phyloP scores from a whole-genome alignment of 352 stramenopile species.

The Pythium biforme region DNA sequence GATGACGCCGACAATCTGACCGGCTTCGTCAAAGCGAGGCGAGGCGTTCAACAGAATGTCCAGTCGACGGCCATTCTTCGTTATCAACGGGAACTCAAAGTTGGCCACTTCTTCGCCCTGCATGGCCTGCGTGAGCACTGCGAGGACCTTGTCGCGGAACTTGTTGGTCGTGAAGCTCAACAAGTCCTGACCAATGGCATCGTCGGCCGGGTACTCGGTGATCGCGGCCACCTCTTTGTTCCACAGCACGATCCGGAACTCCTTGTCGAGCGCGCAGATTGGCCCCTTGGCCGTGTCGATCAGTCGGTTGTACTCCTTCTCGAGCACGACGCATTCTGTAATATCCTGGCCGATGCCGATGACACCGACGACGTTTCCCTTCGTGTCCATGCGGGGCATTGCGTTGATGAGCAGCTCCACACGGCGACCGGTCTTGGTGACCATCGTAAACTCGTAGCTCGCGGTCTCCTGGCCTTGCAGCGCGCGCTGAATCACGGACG shows the following conservation, averaged over 20 bases:
- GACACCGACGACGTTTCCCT: constrained; percentile 63
- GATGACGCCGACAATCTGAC: constrained; percentile 73
- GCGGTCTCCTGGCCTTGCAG: constrained; percentile 64
- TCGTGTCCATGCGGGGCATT: constrained; percentile 59
- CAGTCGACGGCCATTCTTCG: constrained; percentile 60
- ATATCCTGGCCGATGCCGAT: constrained; percentile 86
- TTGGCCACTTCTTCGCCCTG: constrained; percentile 68
- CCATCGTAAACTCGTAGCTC: constrained; percentile 81
- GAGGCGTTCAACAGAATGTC: constrained; percentile 84
- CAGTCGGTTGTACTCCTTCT: constrained; percentile 78
- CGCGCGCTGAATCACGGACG: constrained; percentile 66
- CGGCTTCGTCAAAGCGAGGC: constrained; percentile 64
- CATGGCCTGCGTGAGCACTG: constrained; percentile 67
- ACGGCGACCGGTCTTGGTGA: constrained; percentile 73
- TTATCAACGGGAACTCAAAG: constrained; percentile 85
- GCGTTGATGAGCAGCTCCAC: constrained; percentile 82
- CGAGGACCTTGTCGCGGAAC: constrained; percentile 58
- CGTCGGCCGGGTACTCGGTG: constrained; percentile 85
- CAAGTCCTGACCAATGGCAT: constrained; percentile 83
- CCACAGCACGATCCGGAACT: constrained; percentile 88
- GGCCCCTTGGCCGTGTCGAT: constrained; percentile 84
- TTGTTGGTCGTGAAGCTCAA: constrained; percentile 69
- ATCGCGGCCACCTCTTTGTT: constrained; percentile 91
- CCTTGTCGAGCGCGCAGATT: constrained; percentile 81
- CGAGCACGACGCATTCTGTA: constrained; percentile 72